A percentile compares a stretch with the other conserved stretches of the same genome.
Evolutionary conservation across 83 land plant genomes (phyloP).

Genomic region (Isoetes engelmannii): DNA sequence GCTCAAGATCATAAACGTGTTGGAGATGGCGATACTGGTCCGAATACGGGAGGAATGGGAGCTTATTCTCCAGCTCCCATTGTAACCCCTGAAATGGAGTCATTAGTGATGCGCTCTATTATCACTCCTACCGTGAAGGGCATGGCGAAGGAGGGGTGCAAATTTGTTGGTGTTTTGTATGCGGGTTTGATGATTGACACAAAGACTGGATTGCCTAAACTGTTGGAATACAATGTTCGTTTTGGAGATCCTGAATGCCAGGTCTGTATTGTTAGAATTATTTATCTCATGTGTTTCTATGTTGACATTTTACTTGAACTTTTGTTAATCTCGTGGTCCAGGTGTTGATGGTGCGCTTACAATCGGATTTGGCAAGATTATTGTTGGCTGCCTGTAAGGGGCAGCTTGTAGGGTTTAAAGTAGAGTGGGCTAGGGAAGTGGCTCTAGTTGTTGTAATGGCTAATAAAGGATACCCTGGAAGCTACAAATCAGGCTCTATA

Average conservation of each 20-base stretch:
- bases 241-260: slow-evolving; percentile 99
- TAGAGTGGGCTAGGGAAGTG: slow-evolving; percentile 69
- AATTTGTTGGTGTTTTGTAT: slow-evolving; percentile 84
- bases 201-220: slow-evolving; percentile 77
- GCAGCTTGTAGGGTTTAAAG: slow-evolving; percentile 38
- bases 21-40: slow-evolving; percentile 95
- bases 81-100: slow-evolving; percentile 58
- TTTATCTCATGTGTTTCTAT: slow-evolving; percentile 4
- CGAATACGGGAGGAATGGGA: slow-evolving; percentile 99
- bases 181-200: slow-evolving; percentile 92
- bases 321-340: slow-evolving; percentile 15
- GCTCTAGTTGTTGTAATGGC: slow-evolving; percentile 99
- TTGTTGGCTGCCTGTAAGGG: slow-evolving; percentile 91
- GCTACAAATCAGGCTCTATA: slow-evolving; percentile 56
- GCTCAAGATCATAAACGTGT: slow-evolving; percentile 99
- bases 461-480: slow-evolving; percentile 83
- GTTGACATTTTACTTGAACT: not conserved
- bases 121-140: slow-evolving; percentile 87
- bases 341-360: slow-evolving; percentile 76
- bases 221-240: slow-evolving; percentile 92
- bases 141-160: slow-evolving; percentile 84
- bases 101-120: slow-evolving; percentile 68
- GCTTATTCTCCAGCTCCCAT: slow-evolving; percentile 96
- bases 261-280: slow-evolving; percentile 38
- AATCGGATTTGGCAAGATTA: slow-evolving; percentile 88